Percentiles rank a stretch among this genome's conserved stretches.
phyloP scores from a whole-genome alignment of 805 yeast genomes.

The Cyberlindnera saturnus region DNA sequence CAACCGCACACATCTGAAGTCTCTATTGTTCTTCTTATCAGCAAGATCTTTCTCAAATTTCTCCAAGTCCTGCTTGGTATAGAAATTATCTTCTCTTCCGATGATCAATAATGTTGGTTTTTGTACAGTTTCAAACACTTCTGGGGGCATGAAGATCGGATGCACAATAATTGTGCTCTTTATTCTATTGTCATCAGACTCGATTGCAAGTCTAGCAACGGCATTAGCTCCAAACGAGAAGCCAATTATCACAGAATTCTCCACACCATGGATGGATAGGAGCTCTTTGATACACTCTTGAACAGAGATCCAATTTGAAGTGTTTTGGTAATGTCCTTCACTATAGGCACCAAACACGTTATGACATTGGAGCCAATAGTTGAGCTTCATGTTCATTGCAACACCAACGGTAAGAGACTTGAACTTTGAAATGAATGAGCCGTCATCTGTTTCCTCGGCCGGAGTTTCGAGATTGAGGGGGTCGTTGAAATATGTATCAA shows the following conservation, averaged over 20 bases:
- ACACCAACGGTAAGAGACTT: conserved; percentile 16
- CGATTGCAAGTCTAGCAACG: conserved; percentile 17
- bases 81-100: conserved; percentile 17
- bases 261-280: conserved; percentile 13
- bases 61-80: conserved; percentile 8
- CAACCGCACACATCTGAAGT: conserved; percentile 13
- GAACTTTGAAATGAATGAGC: conserved; percentile 11
- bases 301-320: conserved; percentile 15
- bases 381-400: conserved; percentile 12
- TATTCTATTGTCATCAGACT: conserved; percentile 10
- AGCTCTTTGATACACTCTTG: conserved; percentile 16
- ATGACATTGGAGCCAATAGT: conserved; percentile 20
- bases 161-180: conserved; percentile 18
- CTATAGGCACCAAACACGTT: conserved; percentile 17
- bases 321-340: conserved; percentile 14
- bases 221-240: conserved; percentile 23
- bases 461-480: conserved; percentile 10
- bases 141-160: conserved; percentile 19
- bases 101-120: conserved; percentile 14
- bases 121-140: conserved; percentile 6
- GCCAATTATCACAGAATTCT: conserved; percentile 17
- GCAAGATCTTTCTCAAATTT: conserved; percentile 9
- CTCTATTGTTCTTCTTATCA: conserved; percentile 5
- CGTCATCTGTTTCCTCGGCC: neutral
- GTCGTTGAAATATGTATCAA: conserved; percentile 20